Base-by-base conservation (phyloP, 2,329 filamentous ascomycete species). In the Fusarium circinatum region DNA sequence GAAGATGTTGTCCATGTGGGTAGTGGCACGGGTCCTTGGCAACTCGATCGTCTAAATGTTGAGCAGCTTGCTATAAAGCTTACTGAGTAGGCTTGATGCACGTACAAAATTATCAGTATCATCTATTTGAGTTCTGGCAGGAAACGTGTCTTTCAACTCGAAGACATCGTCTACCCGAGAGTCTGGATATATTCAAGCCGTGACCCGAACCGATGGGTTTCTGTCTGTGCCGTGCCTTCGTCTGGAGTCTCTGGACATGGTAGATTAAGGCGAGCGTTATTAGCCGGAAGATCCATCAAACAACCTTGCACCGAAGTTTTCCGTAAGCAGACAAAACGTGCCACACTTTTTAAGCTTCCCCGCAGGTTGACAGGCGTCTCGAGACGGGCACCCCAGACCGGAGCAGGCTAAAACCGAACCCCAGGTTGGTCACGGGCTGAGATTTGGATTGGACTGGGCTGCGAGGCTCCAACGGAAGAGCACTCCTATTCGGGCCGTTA, bases 401-500 rank as follows among this genome's bases (percentile, higher is more conserved):
- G 67, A 58, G 63, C 65, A 66, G 65, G 72, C 61, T 66, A 75
- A 66, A 66, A 74, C 36, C 64, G 36, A 60, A 60, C 57, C 70
- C 44, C 62, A 54, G 32, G 70, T 73, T 67, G 74, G 68, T 59
- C 62, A 73, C 45, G 42, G 60, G 60, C 56, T 58, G 48, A 48
- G 44, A 63, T 57, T 68, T 62, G 64, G 62, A 58, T 69, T 68
- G 72, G 67, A 57, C 49, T 67, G 57, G 63, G 52, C 57, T 62
- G 63, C 66, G 54, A 68, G 60, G 60, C 59, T 68, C 59, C 71
- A 72, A 48, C 55, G 24, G 51, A 70, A 70, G 55, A 62, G 58
- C 62, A 45, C 51, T 62, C 64, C 70, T 78, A 78, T 78, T 78
- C 76, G 76, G 76, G 76, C 76, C 76, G 76, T 78, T 78, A 52